Evolutionary conservation across 2,329 filamentous ascomycete species (phyloP).

Genomic region (Ophiognomonia clavigignenti-juglandacearum): DNA sequence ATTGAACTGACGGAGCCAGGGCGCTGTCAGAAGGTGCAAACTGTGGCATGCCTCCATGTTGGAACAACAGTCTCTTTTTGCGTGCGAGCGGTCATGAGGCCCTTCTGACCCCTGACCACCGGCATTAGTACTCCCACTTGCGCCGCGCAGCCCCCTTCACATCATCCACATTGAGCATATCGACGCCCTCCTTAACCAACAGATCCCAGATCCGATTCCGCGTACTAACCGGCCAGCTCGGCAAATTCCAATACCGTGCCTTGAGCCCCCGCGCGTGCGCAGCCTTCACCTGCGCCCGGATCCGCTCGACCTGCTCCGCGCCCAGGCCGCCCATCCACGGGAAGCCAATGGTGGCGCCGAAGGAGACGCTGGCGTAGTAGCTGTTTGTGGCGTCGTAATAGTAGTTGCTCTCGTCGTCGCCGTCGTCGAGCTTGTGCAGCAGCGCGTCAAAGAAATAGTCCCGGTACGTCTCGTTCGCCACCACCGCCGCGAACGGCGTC

Average conservation of each 20-base stretch:
- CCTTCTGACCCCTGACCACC: no score
- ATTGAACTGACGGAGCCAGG: no score
- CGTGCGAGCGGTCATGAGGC: no score
- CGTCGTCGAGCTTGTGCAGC: conserved; percentile 35
- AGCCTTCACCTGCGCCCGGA: conserved; percentile 40
- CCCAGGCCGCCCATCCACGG: conserved; percentile 41
- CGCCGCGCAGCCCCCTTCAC: conserved; percentile 39
- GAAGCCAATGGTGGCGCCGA: conserved; percentile 48
- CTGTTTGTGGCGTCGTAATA: conserved; percentile 51
- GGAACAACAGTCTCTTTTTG: no score
- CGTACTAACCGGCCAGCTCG: conserved; percentile 49
- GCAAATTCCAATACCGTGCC: conserved; percentile 57
- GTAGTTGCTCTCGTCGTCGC: conserved; percentile 35
- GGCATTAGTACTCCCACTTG: conserved; percentile 30
- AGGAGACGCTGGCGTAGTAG: conserved; percentile 61
- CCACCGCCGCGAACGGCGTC: conserved; percentile 52
- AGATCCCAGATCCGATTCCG: conserved; percentile 53
- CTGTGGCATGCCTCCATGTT: no score
- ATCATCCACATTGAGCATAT: conserved; percentile 59
- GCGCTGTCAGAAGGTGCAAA: no score
- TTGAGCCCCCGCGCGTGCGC: conserved; percentile 52
- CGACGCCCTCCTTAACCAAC: conserved; percentile 51
- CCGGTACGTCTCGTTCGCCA: conserved; percentile 46
- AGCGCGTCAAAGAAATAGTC: conserved; percentile 66
- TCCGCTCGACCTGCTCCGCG: conserved; percentile 33